Evolutionary conservation across 1,284 basidiomycete genomes (phyloP).

Genomic region (Fomes fomentarius): DNA sequence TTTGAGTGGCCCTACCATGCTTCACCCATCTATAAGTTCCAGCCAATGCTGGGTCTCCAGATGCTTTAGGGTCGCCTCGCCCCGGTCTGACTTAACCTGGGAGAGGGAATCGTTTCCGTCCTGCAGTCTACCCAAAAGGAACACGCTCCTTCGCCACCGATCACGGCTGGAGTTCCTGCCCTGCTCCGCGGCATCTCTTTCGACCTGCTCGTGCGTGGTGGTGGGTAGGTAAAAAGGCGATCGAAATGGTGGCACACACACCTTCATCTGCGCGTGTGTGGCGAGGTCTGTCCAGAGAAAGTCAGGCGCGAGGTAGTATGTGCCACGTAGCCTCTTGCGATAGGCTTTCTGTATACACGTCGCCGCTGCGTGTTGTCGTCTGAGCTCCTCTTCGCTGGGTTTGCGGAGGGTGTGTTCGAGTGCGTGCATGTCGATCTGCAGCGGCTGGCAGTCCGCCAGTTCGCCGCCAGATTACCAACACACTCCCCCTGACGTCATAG

Average conservation of each 20-base stretch:
- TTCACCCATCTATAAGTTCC: conserved; percentile 66
- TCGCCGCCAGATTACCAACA: neutral
- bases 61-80: conserved; percentile 43
- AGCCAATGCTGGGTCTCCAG: conserved; percentile 67
- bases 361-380: conserved; percentile 30
- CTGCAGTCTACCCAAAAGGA: conserved; percentile 45
- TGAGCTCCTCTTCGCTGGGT: conserved; percentile 14
- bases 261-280: conserved; percentile 43
- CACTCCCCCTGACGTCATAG: conserved; percentile 15
- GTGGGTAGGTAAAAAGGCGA: neutral
- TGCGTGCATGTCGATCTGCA: conserved; percentile 13
- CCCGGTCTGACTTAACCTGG: conserved; percentile 30
- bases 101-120: conserved; percentile 46
- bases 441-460: neutral
- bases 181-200: conserved; percentile 42
- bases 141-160: conserved; percentile 51
- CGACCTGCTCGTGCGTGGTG: conserved; percentile 34
- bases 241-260: conserved; percentile 32
- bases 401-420: conserved; percentile 17
- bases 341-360: conserved; percentile 36
- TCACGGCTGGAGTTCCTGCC: conserved; percentile 46
- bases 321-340: conserved; percentile 29
- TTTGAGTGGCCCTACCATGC: conserved; percentile 12
- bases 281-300: conserved; percentile 49
- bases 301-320: conserved; percentile 39